Evolutionary conservation across 257 asterid genomes (phyloP), one percentile per base, ranked within the genome.

Genomic region (Prunella vulgaris): DNA sequence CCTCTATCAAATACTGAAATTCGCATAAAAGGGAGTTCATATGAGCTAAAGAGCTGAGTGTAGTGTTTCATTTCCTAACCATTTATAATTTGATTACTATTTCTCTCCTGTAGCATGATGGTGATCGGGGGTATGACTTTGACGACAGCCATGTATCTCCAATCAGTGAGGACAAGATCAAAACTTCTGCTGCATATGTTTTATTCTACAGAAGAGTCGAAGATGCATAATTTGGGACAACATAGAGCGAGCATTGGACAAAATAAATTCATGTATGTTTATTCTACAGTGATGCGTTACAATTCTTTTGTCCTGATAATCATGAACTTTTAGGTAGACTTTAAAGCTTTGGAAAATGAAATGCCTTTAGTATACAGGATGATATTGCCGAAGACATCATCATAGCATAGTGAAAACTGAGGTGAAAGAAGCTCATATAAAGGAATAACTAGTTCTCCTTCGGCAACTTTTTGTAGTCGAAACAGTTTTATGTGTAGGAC

Each of bases 181-280:
- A 86, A 81, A 86, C 92, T 70, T 86, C 96, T 4, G 92, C 96
- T 30, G 96, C 98, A 24, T 92, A 92, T 81, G 94, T 92, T 74
- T 76, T 92, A 57, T 92, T 87, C 68, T 89, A 87, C 44, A 87
- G 92, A 85, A 85, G 94, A 86, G 83, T 89, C 27, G 84, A 85
- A 80, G 93, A 88, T 46, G 70, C 49, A 76, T 68, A 75, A 72
- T 73, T 37, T 12, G 78, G 74, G 83, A 32, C 53, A 73, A 68
- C 66, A 38, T 83, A 60, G 66, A 72, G 83, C 68, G 79, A 75
- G 59, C 37, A 56, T 54, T 42, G 70, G 71, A 57, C 51, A 52
- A 54, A 62, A 69, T n/a, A 66, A 32, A 72, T 56, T 62, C 64
- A 66, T 62, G 53, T 79, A 67, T 68, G 72, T 72, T n/a, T n/a